Evolutionary conservation across 768 basidiomycete species (phyloP).

Genomic region (Cyclocybe cylindracea): DNA sequence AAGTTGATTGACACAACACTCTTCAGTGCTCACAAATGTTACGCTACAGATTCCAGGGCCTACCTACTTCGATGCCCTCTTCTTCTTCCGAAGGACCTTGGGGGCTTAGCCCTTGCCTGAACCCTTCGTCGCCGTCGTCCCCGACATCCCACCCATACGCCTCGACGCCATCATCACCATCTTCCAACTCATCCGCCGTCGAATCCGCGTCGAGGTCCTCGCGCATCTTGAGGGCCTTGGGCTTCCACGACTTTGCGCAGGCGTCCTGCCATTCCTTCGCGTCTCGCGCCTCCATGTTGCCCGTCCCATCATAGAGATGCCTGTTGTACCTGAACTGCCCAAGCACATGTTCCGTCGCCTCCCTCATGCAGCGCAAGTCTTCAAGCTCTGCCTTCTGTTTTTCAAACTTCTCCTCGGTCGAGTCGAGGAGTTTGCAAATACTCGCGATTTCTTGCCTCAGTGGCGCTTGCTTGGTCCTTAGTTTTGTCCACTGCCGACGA

Average conservation of each 20-base stretch:
- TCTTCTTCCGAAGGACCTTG: background rate
- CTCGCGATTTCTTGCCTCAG: too few species aligned
- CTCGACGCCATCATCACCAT: conserved; percentile 3
- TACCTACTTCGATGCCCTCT: background rate
- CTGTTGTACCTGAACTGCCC: conserved; percentile 22
- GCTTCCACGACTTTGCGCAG: background rate
- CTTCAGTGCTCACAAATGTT: too few species aligned
- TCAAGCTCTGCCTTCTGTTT: background rate
- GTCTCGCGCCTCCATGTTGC: conserved; percentile 14
- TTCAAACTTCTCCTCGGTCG: too few species aligned
- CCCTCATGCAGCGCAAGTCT: background rate
- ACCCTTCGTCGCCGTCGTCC: background rate
- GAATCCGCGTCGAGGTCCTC: background rate
- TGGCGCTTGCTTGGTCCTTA: too few species aligned
- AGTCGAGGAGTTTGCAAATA: too few species aligned
- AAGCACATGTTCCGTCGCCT: conserved; percentile 13
- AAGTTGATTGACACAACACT: too few species aligned
- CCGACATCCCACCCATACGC: background rate
- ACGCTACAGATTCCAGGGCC: too few species aligned
- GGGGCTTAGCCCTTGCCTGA: background rate
- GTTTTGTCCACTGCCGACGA: too few species aligned
- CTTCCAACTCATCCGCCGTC: conserved; percentile 7
- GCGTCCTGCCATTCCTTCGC: conserved; percentile 11
- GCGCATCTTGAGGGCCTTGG: background rate
- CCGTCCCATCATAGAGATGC: conserved; percentile 31